Conservation (phyloP, 192 early-diverging fungal species). For the Coemansia sp. region DNA sequence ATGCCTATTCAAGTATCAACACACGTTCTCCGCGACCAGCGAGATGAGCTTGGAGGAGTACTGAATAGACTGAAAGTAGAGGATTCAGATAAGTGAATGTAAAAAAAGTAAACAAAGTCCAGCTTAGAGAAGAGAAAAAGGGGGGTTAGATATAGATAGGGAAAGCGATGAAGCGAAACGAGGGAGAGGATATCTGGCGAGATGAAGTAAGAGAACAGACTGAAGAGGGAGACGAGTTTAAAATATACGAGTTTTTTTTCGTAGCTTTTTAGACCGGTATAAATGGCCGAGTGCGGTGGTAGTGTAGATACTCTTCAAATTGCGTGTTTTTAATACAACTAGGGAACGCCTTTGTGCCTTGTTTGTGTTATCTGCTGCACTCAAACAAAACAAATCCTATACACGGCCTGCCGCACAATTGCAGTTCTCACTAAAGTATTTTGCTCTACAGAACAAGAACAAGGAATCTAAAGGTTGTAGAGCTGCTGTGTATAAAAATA, state of each 20-base stretch:
- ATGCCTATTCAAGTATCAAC: conserved; percentile 1
- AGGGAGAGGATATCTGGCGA: conserved; percentile 8
- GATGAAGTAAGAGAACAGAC: conserved; percentile 3
- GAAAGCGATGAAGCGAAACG: not conserved
- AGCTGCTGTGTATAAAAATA: not conserved
- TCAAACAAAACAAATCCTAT: conserved; percentile 6
- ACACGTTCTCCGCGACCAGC: conserved; percentile 33
- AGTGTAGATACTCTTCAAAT: too few relatives aligned
- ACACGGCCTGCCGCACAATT: conserved; percentile 7
- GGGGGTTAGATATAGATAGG: not conserved
- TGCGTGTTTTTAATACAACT: not conserved
- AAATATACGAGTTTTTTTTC: not conserved
- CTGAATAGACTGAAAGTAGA: conserved; percentile 5
- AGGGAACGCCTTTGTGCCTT: not conserved
- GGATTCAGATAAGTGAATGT: not conserved
- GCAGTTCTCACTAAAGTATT: not conserved
- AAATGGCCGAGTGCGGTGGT: too few relatives aligned
- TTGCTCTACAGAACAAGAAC: not conserved
- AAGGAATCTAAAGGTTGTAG: not conserved
- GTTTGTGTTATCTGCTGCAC: not conserved
- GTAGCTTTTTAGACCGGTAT: too few relatives aligned
- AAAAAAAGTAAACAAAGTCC: conserved; percentile 16
- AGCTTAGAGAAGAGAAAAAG: conserved; percentile 21
- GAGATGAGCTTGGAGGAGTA: conserved; percentile 15
- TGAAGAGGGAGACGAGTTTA: conserved; percentile 10